A percentile compares a stretch with the other conserved stretches of the same genome.
Conservation (phyloP, 1,284 basidiomycete species). For the Melampsora abietis-canadensis region DNA sequence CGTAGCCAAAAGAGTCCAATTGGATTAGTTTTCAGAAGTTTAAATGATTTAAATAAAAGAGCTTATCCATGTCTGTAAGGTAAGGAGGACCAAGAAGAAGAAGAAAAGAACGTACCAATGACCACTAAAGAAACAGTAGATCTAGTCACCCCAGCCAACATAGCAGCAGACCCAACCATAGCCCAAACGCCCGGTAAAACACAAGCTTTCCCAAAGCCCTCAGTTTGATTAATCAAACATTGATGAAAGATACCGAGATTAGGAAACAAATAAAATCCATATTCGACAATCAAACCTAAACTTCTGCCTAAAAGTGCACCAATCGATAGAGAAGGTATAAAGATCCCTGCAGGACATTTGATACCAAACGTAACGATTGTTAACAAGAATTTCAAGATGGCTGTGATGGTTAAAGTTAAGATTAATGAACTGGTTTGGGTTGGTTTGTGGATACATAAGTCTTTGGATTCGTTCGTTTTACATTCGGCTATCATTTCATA, state of each 20-base stretch:
- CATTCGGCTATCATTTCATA: constrained; percentile 54
- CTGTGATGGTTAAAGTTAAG: constrained; percentile 35
- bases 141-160: constrained; percentile 59
- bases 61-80: no score
- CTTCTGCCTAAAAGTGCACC: constrained; percentile 91
- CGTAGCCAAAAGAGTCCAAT: background rate
- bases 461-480: constrained; percentile 64
- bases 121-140: constrained; percentile 79
- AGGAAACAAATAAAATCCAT: constrained; percentile 68
- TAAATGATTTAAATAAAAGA: background rate
- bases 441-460: background rate
- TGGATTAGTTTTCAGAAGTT: background rate
- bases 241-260: constrained; percentile 63
- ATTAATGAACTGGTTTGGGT: constrained; percentile 48
- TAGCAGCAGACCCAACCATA: constrained; percentile 54
- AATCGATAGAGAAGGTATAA: constrained; percentile 94
- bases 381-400: constrained; percentile 11
- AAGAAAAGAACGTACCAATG: constrained; percentile 60
- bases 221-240: constrained; percentile 56
- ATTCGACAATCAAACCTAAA: constrained; percentile 78
- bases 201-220: constrained; percentile 50
- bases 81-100: background rate
- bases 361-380: constrained; percentile 23
- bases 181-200: constrained; percentile 55
- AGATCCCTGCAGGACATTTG: constrained; percentile 71